Base-by-base conservation (phyloP, 2,329 filamentous ascomycete genomes). In the Sporothrix pallida region DNA sequence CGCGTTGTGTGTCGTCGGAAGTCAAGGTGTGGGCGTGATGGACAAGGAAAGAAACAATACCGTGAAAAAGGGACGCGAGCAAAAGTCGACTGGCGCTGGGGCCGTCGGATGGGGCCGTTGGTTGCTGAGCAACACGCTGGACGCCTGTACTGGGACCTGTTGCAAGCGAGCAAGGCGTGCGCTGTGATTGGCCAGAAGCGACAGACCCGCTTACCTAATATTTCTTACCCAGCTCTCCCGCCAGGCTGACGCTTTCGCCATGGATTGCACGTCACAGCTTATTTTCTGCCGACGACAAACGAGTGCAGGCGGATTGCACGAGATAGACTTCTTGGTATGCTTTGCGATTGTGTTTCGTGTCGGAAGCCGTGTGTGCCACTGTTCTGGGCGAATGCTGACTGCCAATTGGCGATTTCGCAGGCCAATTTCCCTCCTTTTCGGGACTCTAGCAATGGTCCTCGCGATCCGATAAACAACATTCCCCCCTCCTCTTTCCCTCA, bases 91-190 rank as follows among this genome's bases (percentile, higher is more conserved):
- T 9, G 26, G 62, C 12, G 31, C 70, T 72, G 31, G 37, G 6
- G 48, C 62, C 9, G 62, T 58, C 52, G 68, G 68, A 70, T 8
- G 56, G 70, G 46, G 62, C 54, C 48, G 42, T n/a, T 60, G 62
- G 74, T 75, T 75, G 74, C 74, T 71, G 56, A 71, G 74, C 74
- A 75, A 75, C 74, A 62, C 6, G 23, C 48, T 52, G 42, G 67
- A 13, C 48, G 17, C 26, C 67, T 69, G 67, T 69, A 69, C 42
- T 68, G 67, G 48, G 48, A 54, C 13, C 15, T 70, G 15, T 20
- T 7, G 26, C 17, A 37, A 37, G 20, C 50, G 62, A 56, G 37
- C 73, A 26, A 48, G 65, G 44, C 15, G 63, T 17, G 63, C 15
- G 13, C 42, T 73, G 37, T 75, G 73, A 75, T 75, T 75, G 73